Conservation (phyloP, 208 protist species). For the Leptomonas seymouri region DNA sequence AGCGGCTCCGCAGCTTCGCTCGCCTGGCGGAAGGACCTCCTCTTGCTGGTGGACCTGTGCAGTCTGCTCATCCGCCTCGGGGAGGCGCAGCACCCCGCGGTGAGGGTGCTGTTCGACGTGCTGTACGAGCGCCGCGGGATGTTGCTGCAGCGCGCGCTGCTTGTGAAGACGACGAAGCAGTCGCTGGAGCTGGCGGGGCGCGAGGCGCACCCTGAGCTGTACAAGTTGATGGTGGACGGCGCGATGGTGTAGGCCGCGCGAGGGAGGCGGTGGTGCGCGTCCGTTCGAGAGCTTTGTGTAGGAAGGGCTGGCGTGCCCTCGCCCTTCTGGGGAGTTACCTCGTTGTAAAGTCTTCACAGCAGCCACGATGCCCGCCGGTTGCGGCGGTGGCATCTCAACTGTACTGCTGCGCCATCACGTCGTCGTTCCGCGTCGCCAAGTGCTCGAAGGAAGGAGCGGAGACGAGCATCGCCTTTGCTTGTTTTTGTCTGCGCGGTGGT, state of each 20-base stretch:
- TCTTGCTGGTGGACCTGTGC: slow-evolving; percentile 38
- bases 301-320: no score
- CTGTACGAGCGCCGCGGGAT: slow-evolving; percentile 56
- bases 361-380: no score
- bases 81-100: slow-evolving; percentile 34
- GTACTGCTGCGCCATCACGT: no score
- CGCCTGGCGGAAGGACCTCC: slow-evolving; percentile 36
- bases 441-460: no score
- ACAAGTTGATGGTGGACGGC: slow-evolving; percentile 34
- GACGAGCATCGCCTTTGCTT: no score
- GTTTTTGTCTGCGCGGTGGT: no score
- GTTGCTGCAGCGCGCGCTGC: slow-evolving; percentile 63
- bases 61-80: slow-evolving; percentile 28
- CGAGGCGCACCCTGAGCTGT: slow-evolving; percentile 45
- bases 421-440: no score
- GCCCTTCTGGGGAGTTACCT: no score
- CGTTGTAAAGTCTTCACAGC: no score
- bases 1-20: not conserved
- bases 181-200: slow-evolving; percentile 44
- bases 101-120: slow-evolving; percentile 44
- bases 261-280: no score
- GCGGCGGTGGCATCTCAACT: no score
- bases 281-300: no score
- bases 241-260: slow-evolving; percentile 14
- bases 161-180: slow-evolving; percentile 49